Conservation (phyloP, 2,329 filamentous ascomycete species). For the Stachybotrys echinatus region DNA sequence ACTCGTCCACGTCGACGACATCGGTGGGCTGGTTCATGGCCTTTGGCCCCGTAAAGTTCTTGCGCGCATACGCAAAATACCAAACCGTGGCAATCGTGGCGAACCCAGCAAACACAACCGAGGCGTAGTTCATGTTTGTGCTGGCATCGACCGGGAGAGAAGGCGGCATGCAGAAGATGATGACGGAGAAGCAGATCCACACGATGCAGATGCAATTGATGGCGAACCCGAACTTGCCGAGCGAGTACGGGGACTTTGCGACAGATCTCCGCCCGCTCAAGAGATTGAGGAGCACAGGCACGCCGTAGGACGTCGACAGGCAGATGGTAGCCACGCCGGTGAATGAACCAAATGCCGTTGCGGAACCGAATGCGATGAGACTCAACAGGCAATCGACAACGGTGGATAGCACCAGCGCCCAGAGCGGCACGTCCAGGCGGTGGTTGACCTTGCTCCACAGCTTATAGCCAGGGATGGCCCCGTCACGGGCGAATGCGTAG, state of each 20-base stretch:
- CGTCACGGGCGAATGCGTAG: constrained; percentile 71
- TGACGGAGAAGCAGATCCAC: constrained; percentile 66
- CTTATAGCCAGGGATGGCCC: constrained; percentile 64
- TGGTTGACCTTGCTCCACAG: constrained; percentile 63
- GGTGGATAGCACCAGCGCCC: constrained; percentile 63
- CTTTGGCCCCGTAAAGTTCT: constrained; percentile 56
- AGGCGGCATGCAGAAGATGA: constrained; percentile 73
- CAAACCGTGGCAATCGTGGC: constrained; percentile 53
- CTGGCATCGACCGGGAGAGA: constrained; percentile 49
- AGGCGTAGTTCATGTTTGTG: constrained; percentile 60
- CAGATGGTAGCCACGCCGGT: constrained; percentile 78
- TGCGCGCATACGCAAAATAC: constrained; percentile 59
- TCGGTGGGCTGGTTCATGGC: too few species aligned
- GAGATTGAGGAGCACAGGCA: constrained; percentile 69
- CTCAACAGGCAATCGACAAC: constrained; percentile 66
- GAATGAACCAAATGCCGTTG: constrained; percentile 73
- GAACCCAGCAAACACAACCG: constrained; percentile 60
- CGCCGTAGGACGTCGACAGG: constrained; percentile 67
- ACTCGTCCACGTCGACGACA: too few species aligned
- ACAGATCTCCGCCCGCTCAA: constrained; percentile 62
- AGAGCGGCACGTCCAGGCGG: constrained; percentile 63
- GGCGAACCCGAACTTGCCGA: constrained; percentile 61
- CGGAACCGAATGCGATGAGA: constrained; percentile 73
- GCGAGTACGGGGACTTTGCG: constrained; percentile 59
- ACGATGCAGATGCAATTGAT: constrained; percentile 65